Base-by-base conservation (phyloP, 352 stramenopile species). In the Phytophthora brassicae region DNA sequence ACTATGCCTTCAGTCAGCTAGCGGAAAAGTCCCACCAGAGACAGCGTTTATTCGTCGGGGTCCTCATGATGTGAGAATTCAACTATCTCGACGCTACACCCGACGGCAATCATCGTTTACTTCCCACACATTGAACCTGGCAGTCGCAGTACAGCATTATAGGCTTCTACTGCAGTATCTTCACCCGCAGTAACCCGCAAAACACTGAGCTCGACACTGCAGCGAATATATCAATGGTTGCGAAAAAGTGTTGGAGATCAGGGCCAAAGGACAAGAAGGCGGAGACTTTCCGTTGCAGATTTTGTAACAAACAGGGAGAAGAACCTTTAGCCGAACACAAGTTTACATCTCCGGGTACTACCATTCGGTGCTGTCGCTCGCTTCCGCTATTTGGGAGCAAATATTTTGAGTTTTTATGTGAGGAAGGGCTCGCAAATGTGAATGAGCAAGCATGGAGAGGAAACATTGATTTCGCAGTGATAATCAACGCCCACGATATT, bases 401-500 rank as follows among this genome's bases (percentile, higher is more conserved):
- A 1, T 88, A 77, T 43, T 90, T 89, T 51, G 45, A 67, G 1
- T 23, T 9, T 2, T 43, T 64, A 12, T 22, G 19, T 11, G 17
- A 46, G 13, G 59, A 72, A 16, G 52, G n/a, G n/a, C n/a, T n/a
- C n/a, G n/a, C n/a, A n/a, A n/a, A n/a, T n/a, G n/a, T n/a, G n/a
- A n/a, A n/a, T n/a, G n/a, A n/a, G n/a, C n/a, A n/a, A n/a, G n/a
- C n/a, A n/a, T n/a, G n/a, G n/a, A n/a, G n/a, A n/a, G 47, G 39
- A 2, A 66, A 42, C 4, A 79, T 90, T 22, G 74, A 84, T 29
- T 90, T 87, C 36, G 77, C 84, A 23, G 66, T 91, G 4, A 60
- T 91, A n/a, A 71, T 23, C 75, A 84, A 29, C 74, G 77, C 0
- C 77, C 77, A 0, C 81, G 87, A 23, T 80, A 87, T 13, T 74